Evolutionary conservation across 495 filamentous ascomycete genomes (phyloP), one percentile per base, ranked within the genome.

Genomic region (Lasiosphaeria ovina): DNA sequence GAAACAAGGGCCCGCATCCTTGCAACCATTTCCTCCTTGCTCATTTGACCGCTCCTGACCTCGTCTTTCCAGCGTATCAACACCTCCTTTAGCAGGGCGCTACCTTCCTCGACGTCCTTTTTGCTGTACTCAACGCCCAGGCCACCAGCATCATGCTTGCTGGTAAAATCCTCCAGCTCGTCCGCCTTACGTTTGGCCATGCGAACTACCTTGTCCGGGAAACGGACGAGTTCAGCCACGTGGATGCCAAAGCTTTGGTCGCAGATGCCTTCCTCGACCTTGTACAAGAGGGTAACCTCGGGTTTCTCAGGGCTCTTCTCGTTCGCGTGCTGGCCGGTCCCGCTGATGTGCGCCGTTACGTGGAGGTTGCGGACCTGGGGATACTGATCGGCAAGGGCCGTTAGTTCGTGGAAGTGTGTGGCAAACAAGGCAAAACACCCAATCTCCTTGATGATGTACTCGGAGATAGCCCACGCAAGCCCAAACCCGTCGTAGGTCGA

Each of bases 401-500:
- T 99, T 51, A 99, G 80, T 72, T 99, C 94, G 72, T 99, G 94
- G 79, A 99, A 99, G 74, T 99, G 94, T 4, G 94, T 99, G 2
- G 95, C 94, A 66, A 99, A 98, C 70, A 97, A 85, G 51, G 92
- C 88, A 71, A 89, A 97, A 63, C 91, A 95, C 58, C 90, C 85
- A 57, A 99, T 97, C 69, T 97, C 91, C 56, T 88, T 92, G 69
- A 99, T 83, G 61, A 99, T 98, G 70, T 98, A 90, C 73, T 99
- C 94, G 6, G 91, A 95, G 61, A 99, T 99, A 53, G 94, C 94
- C 94, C 94, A 98, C 0, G 94, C 94, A 33, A 98, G 85, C 35
- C 94, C 94, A 70, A 99, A 99, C 6, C 94, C 94, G 75, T 99
- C 95, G 73, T 99, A 99, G 0, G 95, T 99, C 61, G 92, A 97